Evolutionary conservation across 202 grass and related monocot genomes (phyloP), one percentile per base, ranked within the genome.

Genomic region (Panicum virgatum): DNA sequence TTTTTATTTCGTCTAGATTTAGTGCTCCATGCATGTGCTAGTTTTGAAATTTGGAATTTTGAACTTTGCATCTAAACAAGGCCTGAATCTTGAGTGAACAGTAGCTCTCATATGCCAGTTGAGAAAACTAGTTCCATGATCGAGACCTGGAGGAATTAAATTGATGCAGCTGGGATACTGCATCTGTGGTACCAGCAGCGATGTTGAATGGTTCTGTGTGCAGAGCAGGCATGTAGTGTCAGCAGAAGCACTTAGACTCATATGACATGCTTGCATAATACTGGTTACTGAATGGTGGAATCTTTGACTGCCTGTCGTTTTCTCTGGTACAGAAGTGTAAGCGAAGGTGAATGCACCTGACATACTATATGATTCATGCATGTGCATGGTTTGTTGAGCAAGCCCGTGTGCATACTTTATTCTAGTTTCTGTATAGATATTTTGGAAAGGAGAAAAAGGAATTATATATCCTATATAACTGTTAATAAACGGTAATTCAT

Each of bases 301-400:
- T 88, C 80, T 88, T 83, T 83, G 86, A 83, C 86, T 48, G 59
- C 47, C 47, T 59, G 67, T 50, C 30, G 40, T 72, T 66, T 43
- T 63, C 72, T 57, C 60, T 65, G 25, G 32, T 38, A 38, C 42
- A n/a, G 42, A 53, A 62, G n/a, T 39, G n/a, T 36, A 53, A 62
- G 22, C 30, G 16, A 39, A 59, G 62, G 22, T 61, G 36, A 73
- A 73, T 65, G 66, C 62, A 57, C 46, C 86, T 68, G 61, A 62
- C 80, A 78, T 58, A 67, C 22, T 57, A 7, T 63, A 66, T 64
- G 52, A 39, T 44, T 76, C 53, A 5, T 66, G 62, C 62, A 67
- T 66, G 46, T n/a, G 74, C 57, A 8, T 62, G 14, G 15, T 22
- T 62, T 62, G 8, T 78, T 51, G 19, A 5, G 25, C 23, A 36